Percentiles rank a stretch among this genome's conserved stretches.
These are phyloP conservation scores for Ophidiomyces ophidiicola DNA, from an alignment of 2,329 filamentous ascomycete species.

Conservation along the genomic window DNA sequence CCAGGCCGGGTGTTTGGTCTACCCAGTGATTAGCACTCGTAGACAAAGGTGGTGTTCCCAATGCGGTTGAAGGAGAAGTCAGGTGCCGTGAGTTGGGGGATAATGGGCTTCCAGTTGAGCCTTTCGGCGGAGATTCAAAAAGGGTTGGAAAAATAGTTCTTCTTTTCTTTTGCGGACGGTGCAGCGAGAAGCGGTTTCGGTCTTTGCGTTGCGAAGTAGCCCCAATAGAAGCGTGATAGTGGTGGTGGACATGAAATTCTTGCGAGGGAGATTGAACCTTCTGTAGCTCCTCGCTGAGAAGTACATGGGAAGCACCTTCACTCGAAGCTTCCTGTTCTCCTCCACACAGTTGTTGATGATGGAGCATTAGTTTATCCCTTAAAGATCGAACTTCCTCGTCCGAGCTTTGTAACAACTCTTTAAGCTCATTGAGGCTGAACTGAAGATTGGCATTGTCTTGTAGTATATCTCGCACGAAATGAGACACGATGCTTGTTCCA, in stretches of 20 bases:
- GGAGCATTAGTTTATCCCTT: slow-evolving; percentile 61
- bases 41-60: slow-evolving; percentile 33
- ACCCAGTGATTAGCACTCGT: slow-evolving; percentile 53
- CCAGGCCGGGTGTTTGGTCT: slow-evolving; percentile 45
- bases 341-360: slow-evolving; percentile 54
- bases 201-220: slow-evolving; percentile 39
- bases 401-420: slow-evolving; percentile 79
- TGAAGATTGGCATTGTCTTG: slow-evolving; percentile 93
- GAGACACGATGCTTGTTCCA: slow-evolving; percentile 65
- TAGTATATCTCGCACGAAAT: slow-evolving; percentile 90
- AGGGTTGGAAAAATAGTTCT: slow-evolving; percentile 46
- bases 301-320: slow-evolving; percentile 34
- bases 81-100: slow-evolving; percentile 25
- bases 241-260: slow-evolving; percentile 85
- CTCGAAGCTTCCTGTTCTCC: slow-evolving; percentile 15
- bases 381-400: slow-evolving; percentile 88
- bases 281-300: slow-evolving; percentile 60
- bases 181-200: slow-evolving; percentile 34
- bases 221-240: slow-evolving; percentile 65
- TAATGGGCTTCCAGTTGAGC: slow-evolving; percentile 12
- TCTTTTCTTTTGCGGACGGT: slow-evolving; percentile 58
- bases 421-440: slow-evolving; percentile 76
- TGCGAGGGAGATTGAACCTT: slow-evolving; percentile 44
- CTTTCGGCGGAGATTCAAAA: slow-evolving; percentile 24
- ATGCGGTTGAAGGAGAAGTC: slow-evolving; percentile 24